Conservation (phyloP, 805 yeast genomes). For the Dipodascus albidus region DNA sequence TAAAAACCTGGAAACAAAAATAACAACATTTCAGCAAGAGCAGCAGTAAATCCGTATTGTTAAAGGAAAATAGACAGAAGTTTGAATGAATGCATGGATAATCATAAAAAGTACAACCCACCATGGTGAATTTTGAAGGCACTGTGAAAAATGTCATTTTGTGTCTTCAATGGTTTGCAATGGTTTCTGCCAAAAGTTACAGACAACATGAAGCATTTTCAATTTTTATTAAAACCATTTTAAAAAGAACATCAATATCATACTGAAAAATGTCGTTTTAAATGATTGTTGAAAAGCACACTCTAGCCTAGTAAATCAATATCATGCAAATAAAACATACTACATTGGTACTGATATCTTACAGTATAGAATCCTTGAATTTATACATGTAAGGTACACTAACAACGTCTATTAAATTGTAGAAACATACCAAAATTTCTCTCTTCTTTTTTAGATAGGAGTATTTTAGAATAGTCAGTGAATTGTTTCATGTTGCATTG, state of each 20-base stretch:
- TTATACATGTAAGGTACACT: too few relatives aligned
- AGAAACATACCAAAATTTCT: too few relatives aligned
- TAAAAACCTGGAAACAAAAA: constrained; percentile 33
- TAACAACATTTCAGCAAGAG: constrained; percentile 32
- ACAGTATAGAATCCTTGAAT: too few relatives aligned
- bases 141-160: constrained; percentile 15
- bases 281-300: not conserved
- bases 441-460: too few relatives aligned
- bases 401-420: too few relatives aligned
- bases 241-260: not conserved
- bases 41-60: constrained; percentile 32
- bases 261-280: constrained; percentile 8
- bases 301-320: not conserved
- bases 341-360: constrained; percentile 19
- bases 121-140: constrained; percentile 51
- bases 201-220: not conserved
- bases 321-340: not conserved
- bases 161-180: not conserved
- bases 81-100: constrained; percentile 41
- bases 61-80: constrained; percentile 13
- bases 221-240: not conserved
- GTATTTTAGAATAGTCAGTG: too few relatives aligned
- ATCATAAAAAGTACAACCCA: constrained; percentile 46
- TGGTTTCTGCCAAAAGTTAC: not conserved
- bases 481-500: too few relatives aligned